These are phyloP conservation scores for Mortierella sp. DNA, from an alignment of 371 early-diverging fungal species.

Conservation along the genomic window DNA sequence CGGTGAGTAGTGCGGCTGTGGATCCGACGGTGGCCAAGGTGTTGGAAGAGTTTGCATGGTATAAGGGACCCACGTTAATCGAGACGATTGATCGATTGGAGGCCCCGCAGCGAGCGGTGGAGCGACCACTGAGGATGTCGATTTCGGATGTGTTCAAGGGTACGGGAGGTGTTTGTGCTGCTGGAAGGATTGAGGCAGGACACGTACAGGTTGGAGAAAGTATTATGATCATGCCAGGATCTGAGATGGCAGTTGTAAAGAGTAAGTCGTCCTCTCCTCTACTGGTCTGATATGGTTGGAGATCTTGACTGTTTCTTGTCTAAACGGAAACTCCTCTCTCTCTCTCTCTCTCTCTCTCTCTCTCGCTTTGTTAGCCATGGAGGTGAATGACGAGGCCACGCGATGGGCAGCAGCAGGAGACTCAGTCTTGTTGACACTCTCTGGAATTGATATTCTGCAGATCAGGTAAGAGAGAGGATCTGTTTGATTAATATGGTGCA, in stretches of 20 bases:
- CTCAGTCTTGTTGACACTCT: slow-evolving; percentile 79
- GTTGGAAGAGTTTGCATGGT: slow-evolving; percentile 23
- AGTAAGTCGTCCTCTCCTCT: slow-evolving; percentile 58
- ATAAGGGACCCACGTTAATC: slow-evolving; percentile 52
- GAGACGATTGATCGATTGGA: slow-evolving; percentile 73
- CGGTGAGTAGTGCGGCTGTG: slow-evolving; percentile 69
- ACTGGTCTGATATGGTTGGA: too few species aligned
- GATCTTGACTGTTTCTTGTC: neutral
- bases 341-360: neutral
- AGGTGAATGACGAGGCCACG: slow-evolving; percentile 73
- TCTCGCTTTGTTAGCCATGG: slow-evolving; percentile 62
- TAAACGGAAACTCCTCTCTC: neutral
- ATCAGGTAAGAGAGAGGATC: slow-evolving; percentile 65
- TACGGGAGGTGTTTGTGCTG: slow-evolving; percentile 77
- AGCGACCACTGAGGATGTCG: slow-evolving; percentile 84
- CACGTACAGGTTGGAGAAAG: slow-evolving; percentile 87
- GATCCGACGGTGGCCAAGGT: slow-evolving; percentile 53
- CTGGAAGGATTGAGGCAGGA: slow-evolving; percentile 90
- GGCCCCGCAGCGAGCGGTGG: slow-evolving; percentile 78
- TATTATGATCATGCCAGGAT: slow-evolving; percentile 84
- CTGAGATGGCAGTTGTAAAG: slow-evolving; percentile 81
- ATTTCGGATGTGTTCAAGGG: slow-evolving; percentile 91
- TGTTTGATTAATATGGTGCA: neutral
- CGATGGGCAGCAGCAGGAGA: slow-evolving; percentile 96
- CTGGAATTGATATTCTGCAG: slow-evolving; percentile 84